Conservation (phyloP, 202 grass and related monocot species). For the Panicum virgatum region DNA sequence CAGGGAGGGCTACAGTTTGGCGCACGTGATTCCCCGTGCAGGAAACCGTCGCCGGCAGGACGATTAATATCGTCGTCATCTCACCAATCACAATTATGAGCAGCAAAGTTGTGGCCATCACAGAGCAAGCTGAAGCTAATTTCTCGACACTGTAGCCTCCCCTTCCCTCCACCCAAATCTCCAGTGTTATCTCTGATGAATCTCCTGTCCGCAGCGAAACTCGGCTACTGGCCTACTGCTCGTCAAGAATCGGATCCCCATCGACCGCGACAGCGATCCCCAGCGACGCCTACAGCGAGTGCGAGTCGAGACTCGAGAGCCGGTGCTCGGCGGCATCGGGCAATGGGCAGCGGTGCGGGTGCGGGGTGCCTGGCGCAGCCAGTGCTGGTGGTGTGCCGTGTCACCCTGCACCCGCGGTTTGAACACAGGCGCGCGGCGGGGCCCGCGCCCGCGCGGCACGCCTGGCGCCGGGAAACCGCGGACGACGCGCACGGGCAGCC, state of each 20-base stretch:
- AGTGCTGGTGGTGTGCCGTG: neutral
- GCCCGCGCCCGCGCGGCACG: constrained; percentile 26
- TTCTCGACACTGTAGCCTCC: neutral
- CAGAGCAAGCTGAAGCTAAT: neutral
- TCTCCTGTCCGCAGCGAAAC: neutral
- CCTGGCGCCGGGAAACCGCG: constrained; percentile 32
- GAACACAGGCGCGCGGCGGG: constrained; percentile 31
- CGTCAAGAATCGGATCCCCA: neutral
- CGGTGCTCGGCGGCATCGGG: neutral
- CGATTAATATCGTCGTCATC: neutral
- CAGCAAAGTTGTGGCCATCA: neutral
- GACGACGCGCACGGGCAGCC: constrained; percentile 38
- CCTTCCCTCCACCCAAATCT: neutral
- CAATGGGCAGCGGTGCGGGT: neutral
- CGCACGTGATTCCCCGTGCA: neutral
- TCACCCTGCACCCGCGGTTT: constrained; percentile 14
- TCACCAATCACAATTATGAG: neutral
- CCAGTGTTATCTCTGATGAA: neutral
- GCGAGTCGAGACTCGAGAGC: too few relatives aligned
- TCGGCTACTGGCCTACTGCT: neutral
- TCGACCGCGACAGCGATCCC: neutral
- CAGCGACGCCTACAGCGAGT: neutral
- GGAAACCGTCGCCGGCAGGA: neutral
- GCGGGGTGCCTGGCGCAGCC: neutral
- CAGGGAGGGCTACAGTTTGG: neutral